A percentile compares a stretch with the other conserved stretches of the same genome.
Conservation (phyloP, 2,329 filamentous ascomycete genomes). For the Mycosphaerella sp. region DNA sequence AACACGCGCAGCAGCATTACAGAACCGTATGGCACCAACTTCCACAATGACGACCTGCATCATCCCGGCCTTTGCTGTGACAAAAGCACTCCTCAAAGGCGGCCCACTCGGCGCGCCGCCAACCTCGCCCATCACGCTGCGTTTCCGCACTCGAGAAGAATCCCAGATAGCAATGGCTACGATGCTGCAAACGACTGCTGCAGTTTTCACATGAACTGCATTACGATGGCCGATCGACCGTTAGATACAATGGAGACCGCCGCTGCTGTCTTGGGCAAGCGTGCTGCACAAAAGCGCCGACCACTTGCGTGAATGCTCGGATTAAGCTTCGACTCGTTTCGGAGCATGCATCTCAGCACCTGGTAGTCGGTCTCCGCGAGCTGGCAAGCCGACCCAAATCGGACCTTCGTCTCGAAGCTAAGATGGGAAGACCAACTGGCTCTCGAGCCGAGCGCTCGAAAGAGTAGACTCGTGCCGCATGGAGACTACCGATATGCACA, state of each 20-base stretch:
- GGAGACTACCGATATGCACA: constrained; percentile 5
- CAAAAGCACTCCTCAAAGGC: not conserved
- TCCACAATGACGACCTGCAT: not conserved
- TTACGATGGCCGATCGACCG: not conserved
- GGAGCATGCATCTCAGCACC: constrained; percentile 1
- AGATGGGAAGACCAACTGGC: not conserved
- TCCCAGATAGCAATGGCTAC: not conserved
- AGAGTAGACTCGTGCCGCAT: not conserved
- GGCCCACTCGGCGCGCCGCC: not conserved
- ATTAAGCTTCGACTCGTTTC: constrained; percentile 6
- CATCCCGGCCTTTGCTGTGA: not conserved
- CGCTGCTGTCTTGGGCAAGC: not conserved
- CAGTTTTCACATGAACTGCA: not conserved
- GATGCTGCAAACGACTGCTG: not conserved
- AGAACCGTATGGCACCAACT: no score
- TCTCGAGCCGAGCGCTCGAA: not conserved
- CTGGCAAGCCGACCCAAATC: not conserved
- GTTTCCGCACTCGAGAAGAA: not conserved
- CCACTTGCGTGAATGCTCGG: not conserved
- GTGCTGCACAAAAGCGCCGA: not conserved
- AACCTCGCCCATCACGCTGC: not conserved
- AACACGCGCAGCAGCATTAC: no score
- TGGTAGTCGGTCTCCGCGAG: constrained; percentile 1
- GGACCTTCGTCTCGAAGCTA: not conserved
- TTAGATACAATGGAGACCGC: not conserved